Evolutionary conservation across 1,284 basidiomycete species (phyloP), one percentile per base, ranked within the genome.

Genomic region (Sporisorium reilianum): DNA sequence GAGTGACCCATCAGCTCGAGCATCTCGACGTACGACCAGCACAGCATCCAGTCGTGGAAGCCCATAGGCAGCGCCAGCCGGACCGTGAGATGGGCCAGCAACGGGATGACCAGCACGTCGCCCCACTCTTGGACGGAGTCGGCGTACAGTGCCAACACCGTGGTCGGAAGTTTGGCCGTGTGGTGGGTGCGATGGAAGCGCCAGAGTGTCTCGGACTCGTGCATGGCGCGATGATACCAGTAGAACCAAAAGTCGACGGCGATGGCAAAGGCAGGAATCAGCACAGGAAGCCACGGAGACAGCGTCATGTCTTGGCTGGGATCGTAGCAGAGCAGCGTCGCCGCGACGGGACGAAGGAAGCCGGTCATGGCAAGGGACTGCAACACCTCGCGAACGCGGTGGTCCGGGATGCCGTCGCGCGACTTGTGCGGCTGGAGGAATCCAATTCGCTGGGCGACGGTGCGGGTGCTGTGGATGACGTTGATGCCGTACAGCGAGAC

Each of bases 201-300:
- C 81, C 81, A 83, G 0, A 81, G 59, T 8, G 26, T 16, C 18
- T 66, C 65, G 12, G 56, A 56, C 55, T 81, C 80, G 65, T 83
- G 81, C 69, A 79, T 80, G 18, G 62, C 40, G 7, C 78, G 67
- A 53, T 83, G 81, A 53, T 79, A 80, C 63, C 63, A 65, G 65
- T 79, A 81, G 66, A 79, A 82, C 69, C 59, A 80, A 45, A 80
- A 80, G 62, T 81, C 80, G 34, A 77, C 53, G 12, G 67, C 56
- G 10, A 64, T 22, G 1, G 71, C 42, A 50, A 75, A 80, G 0
- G 56, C 32, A 12, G 73, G 77, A 3, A 80, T 32, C 46, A 79
- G 66, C 16, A 80, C 26, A 1, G 70, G 66, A 34, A 81, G 36
- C 74, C 69, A 77, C 3, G 53, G 42, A 9, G 58, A 68, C 14